A percentile compares a stretch with the other conserved stretches of the same genome.
Conservation (phyloP, 2,329 filamentous ascomycete species). For the Tolypocladium tundrense region DNA sequence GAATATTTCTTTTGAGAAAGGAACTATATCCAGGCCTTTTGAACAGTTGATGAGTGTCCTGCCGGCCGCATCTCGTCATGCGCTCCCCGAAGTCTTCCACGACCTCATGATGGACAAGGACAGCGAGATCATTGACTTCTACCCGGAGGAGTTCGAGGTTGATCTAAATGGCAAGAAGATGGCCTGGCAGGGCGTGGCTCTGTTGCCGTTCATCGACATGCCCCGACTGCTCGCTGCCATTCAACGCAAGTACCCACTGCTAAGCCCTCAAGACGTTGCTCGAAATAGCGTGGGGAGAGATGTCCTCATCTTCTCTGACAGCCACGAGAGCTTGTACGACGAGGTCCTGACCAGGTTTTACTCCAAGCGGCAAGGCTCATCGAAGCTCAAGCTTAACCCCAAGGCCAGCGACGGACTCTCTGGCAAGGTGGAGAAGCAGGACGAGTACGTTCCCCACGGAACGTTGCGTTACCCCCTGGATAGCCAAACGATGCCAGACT, state of each 20-base stretch:
- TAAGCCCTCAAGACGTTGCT: conserved; percentile 65
- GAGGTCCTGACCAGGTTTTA: conserved; percentile 81
- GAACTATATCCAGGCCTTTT: conserved; percentile 78
- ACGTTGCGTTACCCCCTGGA: conserved; percentile 70
- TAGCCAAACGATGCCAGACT: conserved; percentile 57
- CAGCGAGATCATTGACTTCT: conserved; percentile 94
- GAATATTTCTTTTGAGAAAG: conserved; percentile 73
- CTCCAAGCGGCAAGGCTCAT: conserved; percentile 67
- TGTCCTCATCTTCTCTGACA: conserved; percentile 73
- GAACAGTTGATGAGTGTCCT: conserved; percentile 98
- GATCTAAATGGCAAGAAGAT: conserved; percentile 98
- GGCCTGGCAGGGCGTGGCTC: conserved; percentile 90
- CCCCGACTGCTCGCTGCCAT: conserved; percentile 74
- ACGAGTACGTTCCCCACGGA: conserved; percentile 75
- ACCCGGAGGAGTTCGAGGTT: conserved; percentile 85
- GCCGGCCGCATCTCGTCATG: conserved; percentile 84
- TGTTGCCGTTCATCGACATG: conserved; percentile 95
- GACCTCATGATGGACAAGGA: conserved; percentile 79
- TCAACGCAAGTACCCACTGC: conserved; percentile 66
- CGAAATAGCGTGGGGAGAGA: conserved; percentile 77
- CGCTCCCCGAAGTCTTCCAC: conserved; percentile 81
- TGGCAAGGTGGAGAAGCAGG: conserved; percentile 72
- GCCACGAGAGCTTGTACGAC: conserved; percentile 69
- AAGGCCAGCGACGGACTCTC: conserved; percentile 66
- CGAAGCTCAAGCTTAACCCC: conserved; percentile 64